Percentiles rank a stretch among this genome's conserved stretches.
phyloP scores from a whole-genome alignment of 2,329 filamentous ascomycete genomes.

The Xylariaceae sp. region DNA sequence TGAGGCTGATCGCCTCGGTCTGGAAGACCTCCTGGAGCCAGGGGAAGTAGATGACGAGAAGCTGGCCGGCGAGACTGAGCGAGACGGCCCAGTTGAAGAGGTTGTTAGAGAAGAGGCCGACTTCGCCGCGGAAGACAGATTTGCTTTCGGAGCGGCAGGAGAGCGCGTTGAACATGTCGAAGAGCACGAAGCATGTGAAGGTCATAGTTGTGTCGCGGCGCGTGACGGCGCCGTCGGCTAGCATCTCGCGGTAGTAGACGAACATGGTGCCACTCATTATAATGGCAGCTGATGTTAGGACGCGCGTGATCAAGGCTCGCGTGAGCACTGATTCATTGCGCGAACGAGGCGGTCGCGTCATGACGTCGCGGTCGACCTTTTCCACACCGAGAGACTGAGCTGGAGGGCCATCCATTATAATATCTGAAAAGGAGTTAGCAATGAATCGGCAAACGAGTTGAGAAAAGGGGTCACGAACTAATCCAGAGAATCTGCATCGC shows the following conservation, averaged over 20 bases:
- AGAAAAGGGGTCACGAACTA: conserved; percentile 58
- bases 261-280: conserved; percentile 91
- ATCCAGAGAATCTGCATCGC: conserved; percentile 99
- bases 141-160: conserved; percentile 89
- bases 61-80: conserved; percentile 76
- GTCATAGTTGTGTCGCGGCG: conserved; percentile 98
- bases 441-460: conserved; percentile 7
- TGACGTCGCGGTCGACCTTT: conserved; percentile 87
- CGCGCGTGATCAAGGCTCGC: conserved; percentile 70
- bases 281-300: conserved; percentile 78
- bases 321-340: conserved; percentile 91
- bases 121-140: conserved; percentile 79
- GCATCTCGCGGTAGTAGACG: conserved; percentile 90
- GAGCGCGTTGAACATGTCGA: conserved; percentile 99
- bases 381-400: conserved; percentile 96
- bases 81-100: conserved; percentile 96
- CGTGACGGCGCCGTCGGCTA: conserved; percentile 72
- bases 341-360: conserved; percentile 79
- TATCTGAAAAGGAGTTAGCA: conserved; percentile 55
- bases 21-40: conserved; percentile 93
- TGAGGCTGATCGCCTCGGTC: conserved; percentile 73
- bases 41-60: conserved; percentile 90
- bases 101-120: conserved; percentile 76
- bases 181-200: conserved; percentile 97
- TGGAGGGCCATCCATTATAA: conserved; percentile 98